Evolutionary conservation across 148 eudicot genomes (phyloP), one percentile per base, ranked within the genome.

Genomic region (Arbutus unedo): DNA sequence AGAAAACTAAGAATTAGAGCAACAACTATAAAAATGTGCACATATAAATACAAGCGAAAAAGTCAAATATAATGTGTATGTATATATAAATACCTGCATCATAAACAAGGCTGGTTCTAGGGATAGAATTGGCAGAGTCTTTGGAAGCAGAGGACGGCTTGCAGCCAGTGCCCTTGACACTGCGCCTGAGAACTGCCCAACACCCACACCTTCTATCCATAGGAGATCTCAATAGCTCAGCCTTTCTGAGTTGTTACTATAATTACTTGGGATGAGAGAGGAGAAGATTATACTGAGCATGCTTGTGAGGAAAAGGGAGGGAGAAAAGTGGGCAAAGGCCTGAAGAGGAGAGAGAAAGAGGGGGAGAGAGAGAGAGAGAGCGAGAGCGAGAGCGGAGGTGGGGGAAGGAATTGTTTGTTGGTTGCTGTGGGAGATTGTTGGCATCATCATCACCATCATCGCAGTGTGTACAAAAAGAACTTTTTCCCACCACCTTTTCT

Each of bases 181-280:
- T 86, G 51, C 91, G 81, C 47, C 91, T 92, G 7, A 95, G 82
- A 86, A 87, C 92, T 71, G 89, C 83, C 96, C 98, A 95, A 64
- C 98, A 95, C 74, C 98, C 96, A 86, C 96, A 95, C 89, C 91
- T 92, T 14, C 90, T 92, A 81, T 92, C 94, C 97, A 89, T 77
- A 84, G 38, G 49, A 81, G 21, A 9, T 62, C 3, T 66, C 71
- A 66, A 66, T 25, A 66, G 44, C 21, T 75, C 81, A 49, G 50
- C 66, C 59, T 84, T 83, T 86, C 81, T 81, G 77, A 77, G 75
- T 56, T 19, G 59, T 59, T 67, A 83, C 47, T 74, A 79, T 78
- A 67, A 85, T 66, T 82, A 77, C 79, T 43, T 77, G 77, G 79
- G 75, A 71, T 71, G 71, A 23, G 71, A 10, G 71, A 64, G 31